A percentile compares a stretch with the other conserved stretches of the same genome.
These are phyloP conservation scores for Penicillium riverlandense DNA, from an alignment of 495 filamentous ascomycete species.

Conservation along the genomic window DNA sequence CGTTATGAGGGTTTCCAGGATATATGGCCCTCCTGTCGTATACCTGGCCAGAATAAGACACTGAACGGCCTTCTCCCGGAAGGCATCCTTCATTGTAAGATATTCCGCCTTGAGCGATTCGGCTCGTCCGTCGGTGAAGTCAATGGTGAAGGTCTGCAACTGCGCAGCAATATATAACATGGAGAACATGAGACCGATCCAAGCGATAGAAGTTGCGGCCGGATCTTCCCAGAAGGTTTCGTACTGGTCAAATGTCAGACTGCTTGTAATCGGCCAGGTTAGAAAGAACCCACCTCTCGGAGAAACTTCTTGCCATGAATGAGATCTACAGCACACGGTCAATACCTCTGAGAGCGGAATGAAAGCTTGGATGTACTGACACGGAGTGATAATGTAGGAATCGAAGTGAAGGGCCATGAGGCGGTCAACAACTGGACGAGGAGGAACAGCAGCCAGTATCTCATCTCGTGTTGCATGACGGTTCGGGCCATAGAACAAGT, in stretches of 20 bases:
- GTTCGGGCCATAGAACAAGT: slow-evolving; percentile 23
- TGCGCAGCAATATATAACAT: slow-evolving; percentile 17
- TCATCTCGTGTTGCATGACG: slow-evolving; percentile 13
- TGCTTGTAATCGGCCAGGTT: background rate
- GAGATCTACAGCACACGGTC: slow-evolving; percentile 2
- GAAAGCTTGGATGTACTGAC: background rate
- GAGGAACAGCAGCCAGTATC: slow-evolving; percentile 23
- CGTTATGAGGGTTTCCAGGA: slow-evolving; percentile 21
- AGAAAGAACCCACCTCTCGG: slow-evolving; percentile 8
- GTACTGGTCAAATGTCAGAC: slow-evolving; percentile 12
- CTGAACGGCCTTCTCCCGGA: slow-evolving; percentile 20
- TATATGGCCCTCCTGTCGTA: slow-evolving; percentile 14
- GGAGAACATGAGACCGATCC: slow-evolving; percentile 25
- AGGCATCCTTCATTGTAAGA: slow-evolving; percentile 9
- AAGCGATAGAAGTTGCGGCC: slow-evolving; percentile 8
- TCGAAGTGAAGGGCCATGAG: slow-evolving; percentile 7
- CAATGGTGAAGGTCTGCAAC: too few species aligned
- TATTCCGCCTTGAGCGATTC: slow-evolving; percentile 3
- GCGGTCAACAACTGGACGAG: slow-evolving; percentile 22
- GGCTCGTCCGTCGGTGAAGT: background rate
- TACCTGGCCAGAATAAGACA: slow-evolving; percentile 23
- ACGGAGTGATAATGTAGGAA: slow-evolving; percentile 1
- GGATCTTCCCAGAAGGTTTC: slow-evolving; percentile 26
- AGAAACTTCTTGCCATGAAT: slow-evolving; percentile 17
- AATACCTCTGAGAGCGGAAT: background rate